Evolutionary conservation across 2,329 filamentous ascomycete species (phyloP), one percentile per base, ranked within the genome.

Genomic region (Alternaria ethzedia): DNA sequence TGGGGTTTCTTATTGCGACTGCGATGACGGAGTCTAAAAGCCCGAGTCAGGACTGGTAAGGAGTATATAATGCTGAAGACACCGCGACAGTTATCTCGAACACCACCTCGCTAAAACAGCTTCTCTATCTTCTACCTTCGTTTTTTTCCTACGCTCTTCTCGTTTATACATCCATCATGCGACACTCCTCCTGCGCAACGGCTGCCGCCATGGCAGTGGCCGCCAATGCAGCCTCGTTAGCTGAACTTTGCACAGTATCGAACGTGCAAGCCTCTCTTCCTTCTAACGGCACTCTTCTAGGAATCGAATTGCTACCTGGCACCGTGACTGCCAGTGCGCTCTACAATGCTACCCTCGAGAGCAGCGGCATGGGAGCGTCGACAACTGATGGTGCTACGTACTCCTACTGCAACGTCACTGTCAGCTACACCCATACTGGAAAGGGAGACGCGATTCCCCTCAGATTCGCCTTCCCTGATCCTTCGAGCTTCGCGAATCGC

Each of bases 351-450:
- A 80, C 61, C 59, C 75, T 72, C 13, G 75, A 75, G 61, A 76
- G 56, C 20, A 76, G 61, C 8, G 51, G 51, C 23, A 63, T 63
- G 59, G 47, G 54, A 13, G 23, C 20, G 6, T 41, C 26, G 12
- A 44, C 43, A 11, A 50, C 32, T 23, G 52, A 44, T 8, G 44
- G 23, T 20, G 30, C 63, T 11, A 71, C 66, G 3, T 69, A 71
- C 57, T 61, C 56, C 71, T 85, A 82, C 67, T 85, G 83, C 71
- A 84, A 85, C 56, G 78, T 85, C 30, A 83, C 81, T 5, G 80
- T 85, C 51, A 78, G 79, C 25, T 85, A 85, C 67, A 78, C 80
- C 3, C 83, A 85, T 56, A 73, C 79, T 30, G 83, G 82, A 26
- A 72, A 66, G 51, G 58, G 51, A 45, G 57, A 73, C 20, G 54